Evolutionary conservation across 352 stramenopile genomes (phyloP).

Genomic region (Pythium guiyangense): DNA sequence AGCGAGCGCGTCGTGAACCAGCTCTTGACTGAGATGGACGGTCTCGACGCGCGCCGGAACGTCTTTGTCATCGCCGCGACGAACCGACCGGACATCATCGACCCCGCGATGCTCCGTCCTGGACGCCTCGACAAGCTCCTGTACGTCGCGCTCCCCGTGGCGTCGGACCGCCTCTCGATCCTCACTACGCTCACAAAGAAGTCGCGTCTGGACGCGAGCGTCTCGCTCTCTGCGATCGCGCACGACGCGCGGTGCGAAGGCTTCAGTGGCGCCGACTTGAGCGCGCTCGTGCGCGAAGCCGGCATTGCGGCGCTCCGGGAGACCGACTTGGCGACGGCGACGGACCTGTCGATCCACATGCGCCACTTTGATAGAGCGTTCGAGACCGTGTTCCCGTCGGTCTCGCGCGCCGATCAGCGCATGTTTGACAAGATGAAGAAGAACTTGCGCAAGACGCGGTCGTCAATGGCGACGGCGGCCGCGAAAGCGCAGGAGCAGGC

Average conservation of each 20-base stretch:
- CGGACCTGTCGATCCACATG: conserved; percentile 51
- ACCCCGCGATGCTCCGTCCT: conserved; percentile 98
- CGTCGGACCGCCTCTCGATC: conserved; percentile 83
- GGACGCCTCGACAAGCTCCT: conserved; percentile 98
- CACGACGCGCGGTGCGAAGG: conserved; percentile 85
- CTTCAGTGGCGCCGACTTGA: conserved; percentile 97
- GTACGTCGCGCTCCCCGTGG: conserved; percentile 95
- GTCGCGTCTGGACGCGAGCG: conserved; percentile 41
- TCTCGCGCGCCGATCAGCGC: conserved; percentile 77
- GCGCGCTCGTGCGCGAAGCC: conserved; percentile 95
- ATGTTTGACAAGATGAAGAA: conserved; percentile 90
- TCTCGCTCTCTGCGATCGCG: conserved; percentile 92
- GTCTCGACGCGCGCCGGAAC: conserved; percentile 93
- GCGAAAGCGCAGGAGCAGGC: neutral
- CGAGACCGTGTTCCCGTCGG: conserved; percentile 77
- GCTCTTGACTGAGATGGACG: conserved; percentile 99
- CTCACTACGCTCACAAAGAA: conserved; percentile 88
- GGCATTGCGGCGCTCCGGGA: conserved; percentile 92
- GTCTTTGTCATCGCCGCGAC: conserved; percentile 96
- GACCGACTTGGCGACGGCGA: conserved; percentile 38
- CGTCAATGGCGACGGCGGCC: conserved; percentile 17
- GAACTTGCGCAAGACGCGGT: conserved; percentile 71
- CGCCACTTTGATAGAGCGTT: conserved; percentile 73
- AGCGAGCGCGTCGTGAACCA: conserved; percentile 97
- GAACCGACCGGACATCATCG: conserved; percentile 98